Evolutionary conservation across 2,329 filamentous ascomycete species (phyloP), one percentile per base, ranked within the genome.

Genomic region (Fusarium praegraminearum): DNA sequence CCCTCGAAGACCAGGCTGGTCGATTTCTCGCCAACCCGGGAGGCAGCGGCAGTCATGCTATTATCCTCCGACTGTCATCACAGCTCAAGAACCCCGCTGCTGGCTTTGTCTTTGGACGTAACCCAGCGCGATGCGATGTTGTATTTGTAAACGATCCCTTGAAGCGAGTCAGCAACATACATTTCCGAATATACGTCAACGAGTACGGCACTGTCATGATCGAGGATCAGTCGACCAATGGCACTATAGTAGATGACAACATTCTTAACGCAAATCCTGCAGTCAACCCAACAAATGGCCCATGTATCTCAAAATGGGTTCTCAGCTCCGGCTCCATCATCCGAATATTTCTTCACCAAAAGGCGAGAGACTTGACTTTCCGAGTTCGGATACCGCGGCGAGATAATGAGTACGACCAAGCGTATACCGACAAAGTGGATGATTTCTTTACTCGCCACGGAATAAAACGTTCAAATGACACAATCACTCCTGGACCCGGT

Each of bases 171-270:
- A 98, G 95, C 83, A 98, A 98, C 77, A 86, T 92, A n/a, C 96
- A 99, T 78, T 99, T 98, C 78, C 91, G 93, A 55, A 97, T 99
- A 66, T 97, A 91, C 76, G 85, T 97, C 73, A 99, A 97, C 74
- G 84, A 89, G n/a, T 89, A 93, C 68, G 93, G 92, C 30, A 90
- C 92, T 59, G 86, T 98, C 69, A 97, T 99, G 93, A 83, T 98
- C 15, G 91, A 97, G 78, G 96, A 99, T 76, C 87, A 90, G 77
- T 98, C 96, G 1, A 98, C 94, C n/a, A 99, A 98, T 75, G 96
- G 96, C 30, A 98, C 96, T 6, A 84, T 93, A 63, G 93, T 98
- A 59, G 94, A 98, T 79, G 85, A 88, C 26, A 83, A 84, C 20
- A 82, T 93, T 36, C 84, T 99, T 72, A 83, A 80, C 50, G 74